Conservation (phyloP, 2,329 filamentous ascomycete genomes). For the Xylaria sp. region DNA sequence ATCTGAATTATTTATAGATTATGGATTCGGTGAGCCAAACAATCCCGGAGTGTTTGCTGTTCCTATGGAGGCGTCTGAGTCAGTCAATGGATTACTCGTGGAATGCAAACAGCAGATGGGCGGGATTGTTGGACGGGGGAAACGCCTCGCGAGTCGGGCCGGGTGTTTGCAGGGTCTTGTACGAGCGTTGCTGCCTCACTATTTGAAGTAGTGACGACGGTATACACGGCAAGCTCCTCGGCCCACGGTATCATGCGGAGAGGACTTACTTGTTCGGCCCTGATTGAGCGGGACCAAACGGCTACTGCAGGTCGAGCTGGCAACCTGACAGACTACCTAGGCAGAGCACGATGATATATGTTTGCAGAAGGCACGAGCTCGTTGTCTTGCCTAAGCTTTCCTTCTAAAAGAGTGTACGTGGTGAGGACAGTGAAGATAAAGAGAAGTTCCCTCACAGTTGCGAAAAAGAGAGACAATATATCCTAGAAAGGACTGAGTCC, state of each 20-base stretch:
- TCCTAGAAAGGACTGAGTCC: slow-evolving; percentile 18
- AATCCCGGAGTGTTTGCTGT: slow-evolving; percentile 13
- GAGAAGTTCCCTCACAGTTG: slow-evolving; percentile 33
- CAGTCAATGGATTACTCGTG: slow-evolving; percentile 19
- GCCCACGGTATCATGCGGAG: slow-evolving; percentile 25
- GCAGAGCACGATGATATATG: slow-evolving; percentile 30
- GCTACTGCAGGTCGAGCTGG: slow-evolving; percentile 30
- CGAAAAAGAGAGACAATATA: slow-evolving; percentile 25
- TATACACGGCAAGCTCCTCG: slow-evolving; percentile 18
- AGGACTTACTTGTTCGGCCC: slow-evolving; percentile 31
- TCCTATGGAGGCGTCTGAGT: slow-evolving; percentile 18
- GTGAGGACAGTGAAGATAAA: slow-evolving; percentile 37
- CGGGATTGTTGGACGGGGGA: slow-evolving; percentile 28
- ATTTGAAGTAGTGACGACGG: slow-evolving; percentile 24
- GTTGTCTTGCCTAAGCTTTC: slow-evolving; percentile 23
- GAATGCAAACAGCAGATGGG: slow-evolving; percentile 26
- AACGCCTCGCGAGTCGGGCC: slow-evolving; percentile 27
- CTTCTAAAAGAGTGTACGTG: slow-evolving; percentile 30
- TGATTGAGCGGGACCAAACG: slow-evolving; percentile 27
- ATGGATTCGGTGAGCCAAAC: slow-evolving; percentile 5
- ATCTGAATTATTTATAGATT: slow-evolving; percentile 2
- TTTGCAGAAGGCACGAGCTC: slow-evolving; percentile 40
- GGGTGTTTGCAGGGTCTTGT: slow-evolving; percentile 33
- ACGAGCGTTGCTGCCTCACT: slow-evolving; percentile 28
- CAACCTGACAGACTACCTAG: slow-evolving; percentile 29